phyloP scores from a whole-genome alignment of 164 flowering plant genomes.

The Vitis amurensis region DNA sequence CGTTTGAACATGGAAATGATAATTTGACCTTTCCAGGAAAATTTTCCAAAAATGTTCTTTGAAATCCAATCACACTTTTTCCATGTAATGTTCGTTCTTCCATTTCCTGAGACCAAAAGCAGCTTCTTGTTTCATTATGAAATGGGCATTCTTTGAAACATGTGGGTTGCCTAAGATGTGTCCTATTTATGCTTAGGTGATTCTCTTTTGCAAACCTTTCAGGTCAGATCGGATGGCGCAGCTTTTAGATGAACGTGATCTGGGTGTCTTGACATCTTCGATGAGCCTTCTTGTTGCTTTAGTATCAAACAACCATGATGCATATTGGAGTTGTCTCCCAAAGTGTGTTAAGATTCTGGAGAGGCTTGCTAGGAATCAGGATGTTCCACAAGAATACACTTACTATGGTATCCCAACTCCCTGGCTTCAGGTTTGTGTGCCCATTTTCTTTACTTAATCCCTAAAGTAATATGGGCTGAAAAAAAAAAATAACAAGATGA shows the following conservation, averaged over 20 bases:
- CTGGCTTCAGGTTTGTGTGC: conserved; percentile 94
- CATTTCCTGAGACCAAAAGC: no score
- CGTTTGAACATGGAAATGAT: no score
- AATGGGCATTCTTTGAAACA: background rate
- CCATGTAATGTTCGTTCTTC: background rate
- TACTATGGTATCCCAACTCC: conserved; percentile 99
- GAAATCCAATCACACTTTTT: background rate
- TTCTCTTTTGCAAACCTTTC: conserved; percentile 19
- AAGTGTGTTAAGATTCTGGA: conserved; percentile 94
- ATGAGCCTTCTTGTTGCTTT: conserved; percentile 98
- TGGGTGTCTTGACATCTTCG: conserved; percentile 97
- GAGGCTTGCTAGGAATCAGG: conserved; percentile 94
- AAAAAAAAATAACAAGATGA: no score
- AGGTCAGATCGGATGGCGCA: conserved; percentile 99
- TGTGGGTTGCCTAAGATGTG: background rate
- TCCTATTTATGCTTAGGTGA: conserved; percentile 1
- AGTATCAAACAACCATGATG: conserved; percentile 88
- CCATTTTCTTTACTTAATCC: background rate
- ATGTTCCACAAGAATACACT: conserved; percentile 95
- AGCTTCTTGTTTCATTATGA: background rate
- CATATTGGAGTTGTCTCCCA: conserved; percentile 96
- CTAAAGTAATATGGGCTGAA: background rate
- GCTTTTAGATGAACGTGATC: conserved; percentile 96
- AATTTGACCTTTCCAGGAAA: no score
- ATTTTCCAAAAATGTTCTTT: no score